Conservation (phyloP, 31 red algal species). For the Odonthalia washingtoniensis region DNA sequence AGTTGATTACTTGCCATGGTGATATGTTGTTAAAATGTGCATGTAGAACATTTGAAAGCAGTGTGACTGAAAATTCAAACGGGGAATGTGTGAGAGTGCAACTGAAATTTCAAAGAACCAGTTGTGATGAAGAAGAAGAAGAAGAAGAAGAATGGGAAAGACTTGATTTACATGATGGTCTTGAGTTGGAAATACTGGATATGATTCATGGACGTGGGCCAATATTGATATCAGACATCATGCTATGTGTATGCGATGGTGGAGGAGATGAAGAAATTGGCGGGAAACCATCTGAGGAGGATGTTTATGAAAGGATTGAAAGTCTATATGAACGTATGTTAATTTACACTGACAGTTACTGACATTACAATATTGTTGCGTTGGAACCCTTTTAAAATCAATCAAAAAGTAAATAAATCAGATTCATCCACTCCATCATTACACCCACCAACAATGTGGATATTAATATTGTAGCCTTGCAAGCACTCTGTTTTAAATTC, state of each 20-base stretch:
- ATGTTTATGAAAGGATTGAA: not conserved
- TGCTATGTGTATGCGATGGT: not conserved
- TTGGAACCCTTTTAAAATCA: too few species aligned
- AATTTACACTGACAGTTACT: too few species aligned
- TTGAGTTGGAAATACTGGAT: slow-evolving; percentile 66
- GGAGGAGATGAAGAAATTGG: not conserved
- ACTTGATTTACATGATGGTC: slow-evolving; percentile 41
- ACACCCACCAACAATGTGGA: too few species aligned
- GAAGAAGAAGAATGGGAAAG: not conserved
- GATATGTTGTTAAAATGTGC: slow-evolving; percentile 11
- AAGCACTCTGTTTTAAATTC: too few species aligned
- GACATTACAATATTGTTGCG: too few species aligned
- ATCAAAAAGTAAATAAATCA: too few species aligned
- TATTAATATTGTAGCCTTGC: too few species aligned
- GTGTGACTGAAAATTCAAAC: slow-evolving; percentile 45
- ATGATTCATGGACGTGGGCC: slow-evolving; percentile 34
- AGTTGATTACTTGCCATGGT: not conserved
- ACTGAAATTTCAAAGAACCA: slow-evolving; percentile 11
- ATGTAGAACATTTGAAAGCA: slow-evolving; percentile 44
- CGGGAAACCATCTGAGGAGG: not conserved
- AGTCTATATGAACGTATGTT: too few species aligned
- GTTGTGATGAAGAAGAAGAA: slow-evolving; percentile 3
- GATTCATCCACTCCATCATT: too few species aligned
- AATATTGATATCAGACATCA: slow-evolving; percentile 28
- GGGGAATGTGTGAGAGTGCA: slow-evolving; percentile 40